Base-by-base conservation (phyloP, 108 stramenopile species). In the Pseudonitzschia pungens region DNA sequence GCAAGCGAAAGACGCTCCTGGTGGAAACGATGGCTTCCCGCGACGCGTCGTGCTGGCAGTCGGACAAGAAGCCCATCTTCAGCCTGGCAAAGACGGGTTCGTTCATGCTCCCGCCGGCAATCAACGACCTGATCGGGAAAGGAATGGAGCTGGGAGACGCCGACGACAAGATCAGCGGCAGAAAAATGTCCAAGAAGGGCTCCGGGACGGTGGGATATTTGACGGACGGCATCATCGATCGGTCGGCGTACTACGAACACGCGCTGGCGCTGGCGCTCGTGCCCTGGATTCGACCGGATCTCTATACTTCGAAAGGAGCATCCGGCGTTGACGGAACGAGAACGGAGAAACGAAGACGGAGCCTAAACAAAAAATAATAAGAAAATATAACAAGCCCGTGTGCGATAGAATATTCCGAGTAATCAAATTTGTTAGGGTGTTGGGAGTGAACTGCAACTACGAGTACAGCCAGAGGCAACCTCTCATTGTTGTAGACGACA, bases 81-180 rank as follows among this genome's bases (percentile, higher is more conserved):
- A 79, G 83, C 45, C 22, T 84, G 60, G 89, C 89, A 54, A 89
- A 92, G 72, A 91, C 97, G 22, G 92, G 72, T 2, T 74, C 89
- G 26, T 98, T 98, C 74, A 59, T 77, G n/a, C 72, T 98, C 14
- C 97, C 97, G 15, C 78, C 82, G 0, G 65, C 69, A 4, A 69
- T 98, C 18, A 72, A 79, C n/a, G 55, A 80, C 24, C 68, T 96
- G 28, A 77, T 96, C 8, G 44, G 77, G 10, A 64, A 86, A 40
- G 83, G 84, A 26, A 92, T 98, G 90, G 97, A 98, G 80, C 68
- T 98, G 24, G 97, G 97, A 51, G 77, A 91, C 70, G 97, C 96
- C 5, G 95, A 96, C 77, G 96, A 96, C 72, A 63, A 76, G 28
- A 83, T 97, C 31, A 92, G 91, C 73, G 66, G 76, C 24, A 73